Evolutionary conservation across 2,329 filamentous ascomycete species (phyloP), one percentile per base, ranked within the genome.

Genomic region (Trichoderma afroharzianum): DNA sequence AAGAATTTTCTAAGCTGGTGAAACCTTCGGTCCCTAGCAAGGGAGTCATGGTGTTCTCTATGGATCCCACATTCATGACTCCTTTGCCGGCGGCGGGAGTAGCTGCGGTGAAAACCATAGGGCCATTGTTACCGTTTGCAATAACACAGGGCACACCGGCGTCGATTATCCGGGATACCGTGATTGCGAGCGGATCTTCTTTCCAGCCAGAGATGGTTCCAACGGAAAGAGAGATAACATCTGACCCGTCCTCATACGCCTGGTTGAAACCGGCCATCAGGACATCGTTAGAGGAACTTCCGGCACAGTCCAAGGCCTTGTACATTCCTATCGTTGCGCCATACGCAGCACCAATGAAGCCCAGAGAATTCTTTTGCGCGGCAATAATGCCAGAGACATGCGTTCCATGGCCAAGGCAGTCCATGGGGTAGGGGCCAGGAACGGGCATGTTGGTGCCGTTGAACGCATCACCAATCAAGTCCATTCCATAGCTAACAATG

Each of bases 381-480:
- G 81, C 83, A 50, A 86, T 81, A 33, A 84, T 84, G 36, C 85
- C 84, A 18, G 83, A 80, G 21, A 83, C 82, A 67, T 83, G 82
- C 0, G 84, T 85, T 2, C 83, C 83, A 73, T 85, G 83, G 7
- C 83, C 83, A 4, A 75, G 72, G 64, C 81, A 82, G 63, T 81
- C 81, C 3, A 61, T 36, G 4, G 83, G 83, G 63, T 83, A 81
- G 1, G 74, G 71, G 58, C 82, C 82, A 0, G 83, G 82, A 0
- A 77, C 72, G 2, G 80, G 80, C 0, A 69, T 62, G n/a, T 77
- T 77, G 6, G 72, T 69, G 6, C 78, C 79, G 24, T 77, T 77
- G 30, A 71, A 77, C 3, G 61, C 68, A 71, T 85, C 81, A 7
- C 83, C 83, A 4, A 83, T 79, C 62, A 86, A 77, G 61, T 85